Base-by-base conservation (phyloP, 2,329 filamentous ascomycete genomes). In the Colletotrichum costaricense region DNA sequence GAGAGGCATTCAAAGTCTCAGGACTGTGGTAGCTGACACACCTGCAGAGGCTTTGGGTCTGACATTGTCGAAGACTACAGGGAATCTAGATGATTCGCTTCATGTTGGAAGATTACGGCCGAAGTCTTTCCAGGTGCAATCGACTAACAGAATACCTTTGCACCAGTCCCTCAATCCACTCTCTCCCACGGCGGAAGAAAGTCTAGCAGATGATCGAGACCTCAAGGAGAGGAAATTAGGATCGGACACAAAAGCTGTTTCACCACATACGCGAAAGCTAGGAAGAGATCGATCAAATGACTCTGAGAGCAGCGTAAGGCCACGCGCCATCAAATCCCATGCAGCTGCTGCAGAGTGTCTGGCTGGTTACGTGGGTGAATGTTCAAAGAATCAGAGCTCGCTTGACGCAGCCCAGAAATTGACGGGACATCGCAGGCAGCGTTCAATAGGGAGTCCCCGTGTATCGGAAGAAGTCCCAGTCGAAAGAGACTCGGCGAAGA, bases 151-250 rank as follows among this genome's bases (percentile, higher is more conserved):
- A 33, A 12, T 75, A 2, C 49, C 72, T 12, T 35, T 55, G 7
- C 76, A 67, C 57, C 71, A 64, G n/a, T 70, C 75, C 26, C 70
- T 74, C 16, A 75, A 76, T 19, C 62, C 72, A 9, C 73, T 81
- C 6, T 81, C 80, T 7, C 80, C 80, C 19, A 81, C 78, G 1
- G 76, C 76, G 11, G 80, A 82, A 63, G 80, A 82, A 72, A 77
- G 72, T 55, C 70, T 77, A 11, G 70, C 69, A 5, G 42, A 71
- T 54, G 56, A 28, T 33, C 33, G 12, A n/a, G 42, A 57, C 26
- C 19, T 38, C 11, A 52, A 33, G 7, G 35, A 14, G 28, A 33
- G 6, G 4, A 22, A 24, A 5, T 3, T 19, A 12, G 22, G 5
- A 11, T 5, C 52, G 12, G 9, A 42, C 24, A 22, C 24, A 4